Base-by-base conservation (phyloP, 2,329 filamentous ascomycete genomes). In the Zelopaecilomyces penicillatus region DNA sequence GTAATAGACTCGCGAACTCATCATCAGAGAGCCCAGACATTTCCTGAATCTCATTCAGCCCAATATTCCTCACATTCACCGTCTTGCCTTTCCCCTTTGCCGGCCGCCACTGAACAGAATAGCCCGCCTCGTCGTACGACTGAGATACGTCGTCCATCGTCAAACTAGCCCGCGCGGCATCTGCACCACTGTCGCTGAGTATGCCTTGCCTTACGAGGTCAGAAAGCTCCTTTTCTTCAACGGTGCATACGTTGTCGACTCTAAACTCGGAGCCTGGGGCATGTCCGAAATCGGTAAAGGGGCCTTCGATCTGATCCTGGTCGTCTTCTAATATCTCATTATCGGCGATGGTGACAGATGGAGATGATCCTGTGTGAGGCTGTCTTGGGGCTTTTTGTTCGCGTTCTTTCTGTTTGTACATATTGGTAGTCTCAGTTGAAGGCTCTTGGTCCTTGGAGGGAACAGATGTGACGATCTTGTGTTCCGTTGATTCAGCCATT, bases 141-240 rank as follows among this genome's bases (percentile, higher is more conserved):
- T 39, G 46, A 3, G 43, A 39, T 6, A 48, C 39, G 32, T 48
- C 43, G 10, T 45, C 30, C 43, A 48, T 27, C 1, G 46, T 48
- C 12, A 48, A 45, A 29, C 42, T 41, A 5, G 35, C 46, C 19
- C 33, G 42, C 5, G 40, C 30, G 2, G 39, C 43, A 2, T 32
- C 43, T 1, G 43, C 42, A 11, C 31, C 43, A 32, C 31, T 43
- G 12, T 48, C 46, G 5, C 40, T 43, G 12, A 48, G 43, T 11
- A 48, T 32, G 12, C 43, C 43, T 29, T 33, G 45, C 6, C n/a
- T 48, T 5, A 39, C 36, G 8, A 48, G 39, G 27, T 48, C 46
- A 9, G 43, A 45, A 3, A 45, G 31, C 26, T 48, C 46, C 29
- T 48, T 48, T 10, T 48, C 46, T n/a, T 48, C 46, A 3, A 39